phyloP scores from a whole-genome alignment of 768 basidiomycete genomes.

The Boletus rufocinnamomeus region DNA sequence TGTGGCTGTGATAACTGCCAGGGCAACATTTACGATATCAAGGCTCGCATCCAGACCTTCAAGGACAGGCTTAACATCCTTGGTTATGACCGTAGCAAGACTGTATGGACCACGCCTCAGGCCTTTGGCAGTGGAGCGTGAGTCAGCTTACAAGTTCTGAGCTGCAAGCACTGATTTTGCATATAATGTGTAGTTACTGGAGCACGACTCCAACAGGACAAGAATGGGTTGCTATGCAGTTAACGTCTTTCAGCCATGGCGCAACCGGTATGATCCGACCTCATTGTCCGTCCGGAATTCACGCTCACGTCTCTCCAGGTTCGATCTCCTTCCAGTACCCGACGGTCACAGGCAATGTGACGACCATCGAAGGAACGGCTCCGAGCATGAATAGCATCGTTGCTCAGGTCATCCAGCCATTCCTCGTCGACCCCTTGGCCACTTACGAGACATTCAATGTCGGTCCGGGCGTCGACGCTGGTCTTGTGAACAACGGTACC shows the following conservation, averaged over 20 bases:
- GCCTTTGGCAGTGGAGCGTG: constrained; percentile 61
- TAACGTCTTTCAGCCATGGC: constrained; percentile 31
- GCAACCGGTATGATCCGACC: constrained; percentile 20
- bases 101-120: constrained; percentile 79
- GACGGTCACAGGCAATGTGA: constrained; percentile 19
- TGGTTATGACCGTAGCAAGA: constrained; percentile 65
- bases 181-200: constrained; percentile 27
- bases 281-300: not conserved
- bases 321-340: constrained; percentile 34
- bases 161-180: not conserved
- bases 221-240: constrained; percentile 28
- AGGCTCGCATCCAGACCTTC: constrained; percentile 65
- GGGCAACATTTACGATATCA: constrained; percentile 65
- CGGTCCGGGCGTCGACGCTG: constrained; percentile 26
- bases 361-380: constrained; percentile 29
- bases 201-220: constrained; percentile 30
- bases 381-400: constrained; percentile 5
- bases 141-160: not conserved
- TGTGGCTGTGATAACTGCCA: constrained; percentile 75
- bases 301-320: constrained; percentile 16
- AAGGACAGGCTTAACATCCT: constrained; percentile 56
- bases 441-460: constrained; percentile 11
- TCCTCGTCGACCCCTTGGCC: constrained; percentile 17
- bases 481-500: constrained; percentile 27
- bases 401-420: constrained; percentile 18